Conservation (phyloP, 768 basidiomycete species). For the Tulasnella sp. region DNA sequence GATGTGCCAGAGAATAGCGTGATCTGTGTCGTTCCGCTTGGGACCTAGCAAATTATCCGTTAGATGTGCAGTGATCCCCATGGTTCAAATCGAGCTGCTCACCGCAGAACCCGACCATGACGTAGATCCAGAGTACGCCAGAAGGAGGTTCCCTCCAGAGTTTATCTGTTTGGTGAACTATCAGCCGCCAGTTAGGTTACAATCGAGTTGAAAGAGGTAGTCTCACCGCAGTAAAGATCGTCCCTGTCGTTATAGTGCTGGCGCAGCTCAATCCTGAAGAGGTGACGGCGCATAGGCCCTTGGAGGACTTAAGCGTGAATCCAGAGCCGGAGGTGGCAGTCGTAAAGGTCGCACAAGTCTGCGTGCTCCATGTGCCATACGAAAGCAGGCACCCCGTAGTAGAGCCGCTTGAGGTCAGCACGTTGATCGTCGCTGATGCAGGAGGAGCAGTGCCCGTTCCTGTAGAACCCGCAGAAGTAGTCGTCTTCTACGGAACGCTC, state of each 20-base stretch:
- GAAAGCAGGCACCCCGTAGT: constrained; percentile 43
- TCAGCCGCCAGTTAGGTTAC: neutral
- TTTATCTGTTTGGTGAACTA: constrained; percentile 30
- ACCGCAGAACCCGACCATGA: constrained; percentile 38
- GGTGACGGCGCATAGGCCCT: constrained; percentile 45
- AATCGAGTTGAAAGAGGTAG: neutral
- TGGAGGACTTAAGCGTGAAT: constrained; percentile 49
- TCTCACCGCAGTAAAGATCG: constrained; percentile 44
- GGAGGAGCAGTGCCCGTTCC: constrained; percentile 23
- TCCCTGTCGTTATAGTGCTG: constrained; percentile 34
- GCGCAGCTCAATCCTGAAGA: constrained; percentile 40
- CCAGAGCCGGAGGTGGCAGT: constrained; percentile 36
- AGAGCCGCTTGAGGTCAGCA: constrained; percentile 26
- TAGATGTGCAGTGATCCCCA: neutral
- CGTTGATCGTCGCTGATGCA: constrained; percentile 37
- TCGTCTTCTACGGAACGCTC: neutral
- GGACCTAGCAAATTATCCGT: neutral
- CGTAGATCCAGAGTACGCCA: constrained; percentile 41
- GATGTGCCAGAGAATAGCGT: constrained; percentile 2
- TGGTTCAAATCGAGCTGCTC: neutral
- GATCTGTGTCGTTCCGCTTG: constrained; percentile 12
- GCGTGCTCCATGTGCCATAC: constrained; percentile 48
- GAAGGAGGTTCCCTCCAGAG: constrained; percentile 37
- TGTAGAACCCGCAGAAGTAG: neutral
- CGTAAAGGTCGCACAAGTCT: constrained; percentile 47